Base-by-base conservation (phyloP, 305 asterid species). In the Solanum chacoense region DNA sequence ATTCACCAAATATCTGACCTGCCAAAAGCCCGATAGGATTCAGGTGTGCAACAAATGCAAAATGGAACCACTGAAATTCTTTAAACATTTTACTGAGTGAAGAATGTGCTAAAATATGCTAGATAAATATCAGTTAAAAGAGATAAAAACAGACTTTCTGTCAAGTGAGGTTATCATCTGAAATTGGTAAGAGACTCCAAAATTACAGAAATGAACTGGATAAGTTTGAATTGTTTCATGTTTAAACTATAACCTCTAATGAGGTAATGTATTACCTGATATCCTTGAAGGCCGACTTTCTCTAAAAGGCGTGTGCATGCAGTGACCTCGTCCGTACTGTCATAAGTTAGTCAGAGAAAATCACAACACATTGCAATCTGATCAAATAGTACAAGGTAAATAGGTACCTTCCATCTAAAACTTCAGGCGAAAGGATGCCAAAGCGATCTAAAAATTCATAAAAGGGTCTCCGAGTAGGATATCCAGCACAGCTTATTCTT, bases 401-500 rank as follows among this genome's bases (percentile, higher is more conserved):
- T 69, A 59, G 81, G 88, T 94, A 98, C 99, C 99, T 95, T 89
- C 96, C 98, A 37, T 90, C 94, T 90, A 95, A 92, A 91, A 91
- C 95, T 91, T 96, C 99, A 78, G 99, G 98, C 11, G 98, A 96
- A 85, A 98, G 98, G 85, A 98, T 92, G 86, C 98, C 97, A 91
- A 98, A 98, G 88, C 99, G 98, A 91, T 94, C 98, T 11, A 94
- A 89, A 93, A 98, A 98, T 91, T 98, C 99, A 91, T 87, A 87
- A 91, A 98, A 98, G n/a, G 94, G 98, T 91, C 93, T 95, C 92
- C 97, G 97, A 81, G 99, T 98, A 84, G 99, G 99, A 93, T 95
- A 98, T 80, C 99, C 99, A 86, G 99, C 99, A 91, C 98, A 95
- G 92, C 98, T 98, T 81, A 98, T 98, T 95, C 99, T 95, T 88